Percentiles rank a stretch among this genome's conserved stretches.
Conservation (phyloP, 306 rosid genomes). For the Cucumis sativus region DNA sequence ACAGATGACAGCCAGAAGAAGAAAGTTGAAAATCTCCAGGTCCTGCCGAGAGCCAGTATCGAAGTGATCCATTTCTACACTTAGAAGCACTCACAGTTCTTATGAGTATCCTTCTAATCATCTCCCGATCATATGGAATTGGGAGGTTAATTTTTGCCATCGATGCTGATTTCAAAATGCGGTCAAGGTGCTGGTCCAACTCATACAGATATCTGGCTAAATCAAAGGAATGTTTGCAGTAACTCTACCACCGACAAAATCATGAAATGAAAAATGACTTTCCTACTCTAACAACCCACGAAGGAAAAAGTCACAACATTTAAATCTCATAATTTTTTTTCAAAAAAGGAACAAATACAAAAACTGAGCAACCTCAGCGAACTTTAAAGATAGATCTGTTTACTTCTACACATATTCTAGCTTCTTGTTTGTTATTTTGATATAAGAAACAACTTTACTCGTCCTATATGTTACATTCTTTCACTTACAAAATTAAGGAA, state of each 20-base stretch:
- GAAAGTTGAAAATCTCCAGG: constrained; percentile 92
- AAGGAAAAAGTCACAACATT: neutral
- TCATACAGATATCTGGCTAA: constrained; percentile 47
- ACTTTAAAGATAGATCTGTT: neutral
- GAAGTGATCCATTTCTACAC: constrained; percentile 66
- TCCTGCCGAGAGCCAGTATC: constrained; percentile 92
- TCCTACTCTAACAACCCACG: neutral
- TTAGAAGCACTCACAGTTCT: constrained; percentile 82
- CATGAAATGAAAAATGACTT: neutral
- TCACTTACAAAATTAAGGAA: neutral
- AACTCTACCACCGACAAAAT: neutral
- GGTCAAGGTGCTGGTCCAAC: constrained; percentile 85
- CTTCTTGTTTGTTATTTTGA: neutral
- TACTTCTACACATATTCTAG: neutral
- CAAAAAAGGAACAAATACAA: neutral
- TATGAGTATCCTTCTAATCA: constrained; percentile 48
- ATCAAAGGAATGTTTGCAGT: neutral
- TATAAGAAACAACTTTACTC: neutral
- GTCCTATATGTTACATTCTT: neutral
- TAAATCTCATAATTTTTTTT: neutral
- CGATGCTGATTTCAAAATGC: constrained; percentile 62
- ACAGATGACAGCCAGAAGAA: constrained; percentile 38
- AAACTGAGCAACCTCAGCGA: neutral
- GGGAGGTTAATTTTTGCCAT: constrained; percentile 56
- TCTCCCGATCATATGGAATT: constrained; percentile 44